phyloP scores from a whole-genome alignment of 176 grass and related monocot species.

The Aegilops umbellulata region DNA sequence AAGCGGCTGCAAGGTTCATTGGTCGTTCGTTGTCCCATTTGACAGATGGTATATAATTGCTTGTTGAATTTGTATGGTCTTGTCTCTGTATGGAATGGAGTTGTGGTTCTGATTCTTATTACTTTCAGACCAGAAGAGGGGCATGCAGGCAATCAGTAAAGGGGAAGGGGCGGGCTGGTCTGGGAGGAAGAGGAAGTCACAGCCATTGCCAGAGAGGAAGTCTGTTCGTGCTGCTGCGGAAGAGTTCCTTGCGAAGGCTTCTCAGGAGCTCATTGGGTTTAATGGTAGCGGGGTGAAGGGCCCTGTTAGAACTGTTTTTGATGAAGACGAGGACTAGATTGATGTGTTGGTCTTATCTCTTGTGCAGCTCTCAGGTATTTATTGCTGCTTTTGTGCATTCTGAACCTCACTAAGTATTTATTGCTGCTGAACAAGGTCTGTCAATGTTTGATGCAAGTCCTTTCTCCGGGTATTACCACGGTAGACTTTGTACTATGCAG shows the following conservation, averaged over 20 bases:
- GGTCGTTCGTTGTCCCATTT: constrained; percentile 71
- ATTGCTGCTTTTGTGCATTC: constrained; percentile 6
- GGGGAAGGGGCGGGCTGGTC: constrained; percentile 46
- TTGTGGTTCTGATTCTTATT: constrained; percentile 18
- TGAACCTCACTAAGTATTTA: constrained; percentile 8
- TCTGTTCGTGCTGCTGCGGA: constrained; percentile 68
- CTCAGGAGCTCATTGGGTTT: constrained; percentile 64
- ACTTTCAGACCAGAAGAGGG: constrained; percentile 82
- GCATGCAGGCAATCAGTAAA: constrained; percentile 72
- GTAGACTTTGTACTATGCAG: not conserved
- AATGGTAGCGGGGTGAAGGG: constrained; percentile 56
- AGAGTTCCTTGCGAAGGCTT: constrained; percentile 88
- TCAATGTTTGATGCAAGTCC: not conserved
- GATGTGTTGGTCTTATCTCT: constrained; percentile 2
- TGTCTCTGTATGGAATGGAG: not conserved
- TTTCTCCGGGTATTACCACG: not conserved
- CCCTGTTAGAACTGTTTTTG: constrained; percentile 52
- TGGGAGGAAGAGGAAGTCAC: constrained; percentile 73
- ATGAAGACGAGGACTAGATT: constrained; percentile 64
- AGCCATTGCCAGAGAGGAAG: constrained; percentile 41
- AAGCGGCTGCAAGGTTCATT: constrained; percentile 86
- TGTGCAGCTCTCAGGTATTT: constrained; percentile 29
- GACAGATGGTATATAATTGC: constrained; percentile 50
- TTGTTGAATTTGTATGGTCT: constrained; percentile 1
- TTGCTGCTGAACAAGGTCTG: not conserved